These are phyloP conservation scores for Herpetomonas samuelpessoai DNA, from an alignment of 208 protist genomes.

Conservation along the genomic window DNA sequence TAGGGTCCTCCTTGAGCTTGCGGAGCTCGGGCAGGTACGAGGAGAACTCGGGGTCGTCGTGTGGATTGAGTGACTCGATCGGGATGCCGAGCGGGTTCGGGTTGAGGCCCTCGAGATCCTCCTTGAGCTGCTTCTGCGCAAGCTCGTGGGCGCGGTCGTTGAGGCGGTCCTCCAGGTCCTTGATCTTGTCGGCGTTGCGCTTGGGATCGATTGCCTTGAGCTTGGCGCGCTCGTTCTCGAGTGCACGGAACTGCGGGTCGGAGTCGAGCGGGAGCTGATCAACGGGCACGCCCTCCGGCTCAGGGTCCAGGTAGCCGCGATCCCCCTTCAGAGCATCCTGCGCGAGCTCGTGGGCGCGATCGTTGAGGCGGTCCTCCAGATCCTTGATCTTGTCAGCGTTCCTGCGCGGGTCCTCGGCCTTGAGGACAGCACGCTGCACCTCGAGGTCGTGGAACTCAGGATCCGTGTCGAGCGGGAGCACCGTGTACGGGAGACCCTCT, in stretches of 20 bases:
- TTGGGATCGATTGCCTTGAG: slow-evolving; percentile 41
- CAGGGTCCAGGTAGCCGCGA: slow-evolving; percentile 53
- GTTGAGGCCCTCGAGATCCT: slow-evolving; percentile 17
- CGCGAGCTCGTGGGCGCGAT: slow-evolving; percentile 40
- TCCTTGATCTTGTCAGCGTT: slow-evolving; percentile 22
- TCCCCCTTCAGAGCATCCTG: slow-evolving; percentile 34
- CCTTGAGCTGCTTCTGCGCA: slow-evolving; percentile 14
- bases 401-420: slow-evolving; percentile 13
- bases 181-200: slow-evolving; percentile 28
- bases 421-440: slow-evolving; percentile 52
- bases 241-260: slow-evolving; percentile 47
- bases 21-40: slow-evolving; percentile 11
- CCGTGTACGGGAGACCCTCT: slow-evolving; percentile 57
- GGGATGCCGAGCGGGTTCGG: slow-evolving; percentile 15
- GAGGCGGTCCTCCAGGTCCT: slow-evolving; percentile 26
- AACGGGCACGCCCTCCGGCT: slow-evolving; percentile 65
- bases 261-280: slow-evolving; percentile 50
- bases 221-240: slow-evolving; percentile 49
- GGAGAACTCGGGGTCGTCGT: slow-evolving; percentile 17
- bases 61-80: slow-evolving; percentile 16
- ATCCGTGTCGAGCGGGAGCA: slow-evolving; percentile 63
- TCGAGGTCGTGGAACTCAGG: slow-evolving; percentile 70
- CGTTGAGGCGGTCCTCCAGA: slow-evolving; percentile 26
- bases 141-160: slow-evolving; percentile 24
- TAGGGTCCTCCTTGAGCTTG: slow-evolving; percentile 44